These are phyloP conservation scores for Lodderomyces theae DNA, from an alignment of 1,139 yeast species.

Conservation along the genomic window DNA sequence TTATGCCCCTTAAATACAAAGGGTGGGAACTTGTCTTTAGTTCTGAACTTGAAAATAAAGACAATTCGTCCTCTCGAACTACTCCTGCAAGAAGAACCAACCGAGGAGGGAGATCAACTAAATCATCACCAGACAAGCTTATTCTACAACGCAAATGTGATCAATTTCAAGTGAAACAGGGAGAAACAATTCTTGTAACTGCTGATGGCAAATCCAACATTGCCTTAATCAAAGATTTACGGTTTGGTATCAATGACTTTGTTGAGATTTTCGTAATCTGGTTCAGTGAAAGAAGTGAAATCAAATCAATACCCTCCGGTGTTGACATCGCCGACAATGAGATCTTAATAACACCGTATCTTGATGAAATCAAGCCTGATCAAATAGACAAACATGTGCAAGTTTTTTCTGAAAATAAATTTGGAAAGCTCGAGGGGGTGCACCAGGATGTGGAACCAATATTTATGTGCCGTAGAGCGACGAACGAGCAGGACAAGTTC, in stretches of 20 bases:
- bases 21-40: slow-evolving; percentile 1
- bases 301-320: slow-evolving; percentile 15
- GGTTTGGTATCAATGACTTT: slow-evolving; percentile 36
- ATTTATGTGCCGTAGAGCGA: slow-evolving; percentile 39
- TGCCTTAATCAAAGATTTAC: slow-evolving; percentile 41
- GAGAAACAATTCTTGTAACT: slow-evolving; percentile 36
- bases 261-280: slow-evolving; percentile 38
- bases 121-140: slow-evolving; percentile 15
- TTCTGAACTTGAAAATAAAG: not conserved
- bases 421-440: slow-evolving; percentile 26
- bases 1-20: not conserved
- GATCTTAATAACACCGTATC: slow-evolving; percentile 40
- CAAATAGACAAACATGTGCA: slow-evolving; percentile 32
- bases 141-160: slow-evolving; percentile 31
- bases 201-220: slow-evolving; percentile 14
- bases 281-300: slow-evolving; percentile 29
- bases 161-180: slow-evolving; percentile 35
- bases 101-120: not conserved
- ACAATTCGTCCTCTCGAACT: not conserved
- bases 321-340: slow-evolving; percentile 25
- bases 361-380: slow-evolving; percentile 28
- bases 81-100: not conserved
- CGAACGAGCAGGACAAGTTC: slow-evolving; percentile 33
- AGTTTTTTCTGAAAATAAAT: slow-evolving; percentile 31
- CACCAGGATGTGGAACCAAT: slow-evolving; percentile 26